A percentile compares a stretch with the other conserved stretches of the same genome.
These are phyloP conservation scores for Colletotrichum noveboracense DNA, from an alignment of 2,329 filamentous ascomycete species.

Conservation along the genomic window DNA sequence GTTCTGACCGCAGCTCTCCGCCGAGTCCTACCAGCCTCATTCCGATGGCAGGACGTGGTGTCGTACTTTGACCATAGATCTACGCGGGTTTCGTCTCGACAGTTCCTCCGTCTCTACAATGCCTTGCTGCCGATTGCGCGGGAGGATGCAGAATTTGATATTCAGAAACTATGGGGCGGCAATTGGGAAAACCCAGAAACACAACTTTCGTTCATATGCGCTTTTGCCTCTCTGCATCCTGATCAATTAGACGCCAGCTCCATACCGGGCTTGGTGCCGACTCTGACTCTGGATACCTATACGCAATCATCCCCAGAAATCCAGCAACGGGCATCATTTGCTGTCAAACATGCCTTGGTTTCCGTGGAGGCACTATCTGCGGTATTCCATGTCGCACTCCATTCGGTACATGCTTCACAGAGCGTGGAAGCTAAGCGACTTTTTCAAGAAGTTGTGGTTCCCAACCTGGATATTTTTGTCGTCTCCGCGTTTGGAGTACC, in stretches of 20 bases:
- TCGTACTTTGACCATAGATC: constrained; percentile 81
- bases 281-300: constrained; percentile 71
- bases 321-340: constrained; percentile 60
- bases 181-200: constrained; percentile 86
- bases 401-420: constrained; percentile 65
- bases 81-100: constrained; percentile 75
- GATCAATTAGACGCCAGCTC: constrained; percentile 83
- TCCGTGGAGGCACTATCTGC: constrained; percentile 83
- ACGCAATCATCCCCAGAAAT: constrained; percentile 53
- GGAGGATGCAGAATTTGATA: constrained; percentile 71
- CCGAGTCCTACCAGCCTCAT: constrained; percentile 65
- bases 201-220: constrained; percentile 91
- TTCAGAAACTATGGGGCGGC: constrained; percentile 90
- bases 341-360: constrained; percentile 84
- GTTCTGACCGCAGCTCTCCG: constrained; percentile 67
- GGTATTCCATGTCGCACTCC: constrained; percentile 69
- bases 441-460: constrained; percentile 71
- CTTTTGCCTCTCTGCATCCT: constrained; percentile 78
- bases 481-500: constrained; percentile 79
- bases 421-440: constrained; percentile 68
- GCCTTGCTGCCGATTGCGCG: constrained; percentile 76
- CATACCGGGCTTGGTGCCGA: constrained; percentile 80
- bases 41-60: constrained; percentile 76
- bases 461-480: constrained; percentile 79
- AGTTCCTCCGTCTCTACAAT: constrained; percentile 83